Base-by-base conservation (phyloP, 176 grass and related monocot genomes). In the Lolium rigidum region DNA sequence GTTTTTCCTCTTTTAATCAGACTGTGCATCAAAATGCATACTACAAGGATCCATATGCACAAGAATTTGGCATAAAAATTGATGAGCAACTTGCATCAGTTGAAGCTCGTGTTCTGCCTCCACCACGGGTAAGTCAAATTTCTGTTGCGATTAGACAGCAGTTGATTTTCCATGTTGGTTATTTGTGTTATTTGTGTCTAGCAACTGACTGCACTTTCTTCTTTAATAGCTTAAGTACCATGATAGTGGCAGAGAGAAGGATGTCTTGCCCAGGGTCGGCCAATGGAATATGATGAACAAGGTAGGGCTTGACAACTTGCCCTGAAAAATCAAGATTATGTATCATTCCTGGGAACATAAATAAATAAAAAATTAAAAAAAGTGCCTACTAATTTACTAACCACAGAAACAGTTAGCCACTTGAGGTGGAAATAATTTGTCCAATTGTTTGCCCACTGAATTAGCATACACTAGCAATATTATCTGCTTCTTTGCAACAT, bases 241-340 rank as follows among this genome's bases (percentile, higher is more conserved):
- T 89, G 96, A 95, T 56, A 95, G 89, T 76, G 96, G 96, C 24
- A 93, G 90, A 86, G 93, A 95, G 86, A 95, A 92, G 73, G 93
- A 98, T 89, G 94, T 94, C 57, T 86, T 92, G 64, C 96, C 96
- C 66, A 98, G 88, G 77, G 35, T 98, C 52, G 96, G 96, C 61
- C 93, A 95, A 70, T 98, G 96, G 96, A 98, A 98, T 83, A 98
- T 98, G 96, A 95, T 95, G 93, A 94, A 95, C 41, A 98, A 98
- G 93, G 95, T 98, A 89, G 18, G 60, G 4, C 13, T 70, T 74
- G 16, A 37, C 54, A 62, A 75, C 74, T 14, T 20, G 5, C 13
- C 49, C 12, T n/a, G 47, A 63, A 17, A 83, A 47, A 83, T 73
- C 35, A 44, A 57, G 47, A 79, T 87, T 65, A 57, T 17, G 38